Evolutionary conservation across 2,329 filamentous ascomycete genomes (phyloP).

Genomic region (Hymenoscyphus fructigenus): DNA sequence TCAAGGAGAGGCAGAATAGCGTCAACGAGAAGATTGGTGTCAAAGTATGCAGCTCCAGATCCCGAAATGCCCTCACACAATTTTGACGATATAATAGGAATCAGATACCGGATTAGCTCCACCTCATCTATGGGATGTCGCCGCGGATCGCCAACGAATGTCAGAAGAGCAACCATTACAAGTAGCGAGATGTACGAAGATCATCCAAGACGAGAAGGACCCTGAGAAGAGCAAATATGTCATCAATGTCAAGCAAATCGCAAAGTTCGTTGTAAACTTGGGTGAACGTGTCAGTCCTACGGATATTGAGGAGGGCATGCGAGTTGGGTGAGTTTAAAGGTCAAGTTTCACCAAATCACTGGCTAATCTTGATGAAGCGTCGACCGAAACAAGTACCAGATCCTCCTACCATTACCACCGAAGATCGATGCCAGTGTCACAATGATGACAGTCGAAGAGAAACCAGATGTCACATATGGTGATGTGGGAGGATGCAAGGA

Average conservation of each 20-base stretch:
- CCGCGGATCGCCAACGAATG: slow-evolving; percentile 97
- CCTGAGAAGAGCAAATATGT: slow-evolving; percentile 99
- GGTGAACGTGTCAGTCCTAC: slow-evolving; percentile 96
- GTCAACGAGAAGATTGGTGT: slow-evolving; percentile 98
- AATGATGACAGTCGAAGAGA: slow-evolving; percentile 99
- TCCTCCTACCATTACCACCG: slow-evolving; percentile 89
- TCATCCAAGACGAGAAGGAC: slow-evolving; percentile 95
- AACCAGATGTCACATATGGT: slow-evolving; percentile 97
- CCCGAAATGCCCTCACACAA: neutral
- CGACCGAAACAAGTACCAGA: slow-evolving; percentile 99
- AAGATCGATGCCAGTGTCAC: slow-evolving; percentile 99
- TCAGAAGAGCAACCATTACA: slow-evolving; percentile 96
- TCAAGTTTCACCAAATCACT: slow-evolving; percentile 11
- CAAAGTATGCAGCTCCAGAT: slow-evolving; percentile 51
- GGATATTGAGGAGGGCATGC: slow-evolving; percentile 99
- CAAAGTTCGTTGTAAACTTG: slow-evolving; percentile 97
- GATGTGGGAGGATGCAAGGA: slow-evolving; percentile 99
- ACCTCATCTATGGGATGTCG: slow-evolving; percentile 98
- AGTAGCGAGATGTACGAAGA: slow-evolving; percentile 97
- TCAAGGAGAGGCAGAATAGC: slow-evolving; percentile 97
- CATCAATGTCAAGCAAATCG: slow-evolving; percentile 99
- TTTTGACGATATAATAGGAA: slow-evolving; percentile 58
- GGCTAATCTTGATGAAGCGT: slow-evolving; percentile 52
- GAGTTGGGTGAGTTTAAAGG: slow-evolving; percentile 64
- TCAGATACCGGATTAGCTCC: slow-evolving; percentile 97